phyloP scores from a whole-genome alignment of 1,284 basidiomycete genomes.

The Cutaneotrichosporon cavernicola region DNA sequence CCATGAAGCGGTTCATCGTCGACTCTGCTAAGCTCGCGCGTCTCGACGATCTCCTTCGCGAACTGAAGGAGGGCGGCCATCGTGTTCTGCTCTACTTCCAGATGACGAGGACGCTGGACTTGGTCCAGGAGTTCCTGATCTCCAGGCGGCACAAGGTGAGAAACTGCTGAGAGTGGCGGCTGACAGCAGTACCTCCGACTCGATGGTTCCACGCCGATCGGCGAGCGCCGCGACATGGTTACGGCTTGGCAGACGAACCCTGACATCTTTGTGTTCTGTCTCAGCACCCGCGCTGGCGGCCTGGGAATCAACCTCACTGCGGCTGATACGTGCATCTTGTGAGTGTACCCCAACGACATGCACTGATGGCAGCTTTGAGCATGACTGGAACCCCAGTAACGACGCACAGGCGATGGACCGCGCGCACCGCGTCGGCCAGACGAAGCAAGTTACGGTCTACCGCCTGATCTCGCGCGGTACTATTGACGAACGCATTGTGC shows the following conservation, averaged over 20 bases:
- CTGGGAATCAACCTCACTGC: constrained; percentile 98
- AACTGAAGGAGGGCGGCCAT: constrained; percentile 91
- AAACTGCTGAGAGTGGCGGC: too few species aligned
- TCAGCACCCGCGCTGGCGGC: constrained; percentile 95
- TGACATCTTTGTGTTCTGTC: constrained; percentile 92
- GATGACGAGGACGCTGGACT: constrained; percentile 99
- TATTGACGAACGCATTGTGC: constrained; percentile 97
- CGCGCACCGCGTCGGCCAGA: constrained; percentile 97
- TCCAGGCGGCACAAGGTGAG: constrained; percentile 84
- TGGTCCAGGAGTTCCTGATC: constrained; percentile 98
- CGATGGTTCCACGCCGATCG: constrained; percentile 92
- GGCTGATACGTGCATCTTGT: constrained; percentile 93
- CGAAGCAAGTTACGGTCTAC: constrained; percentile 98
- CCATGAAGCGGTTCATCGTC: constrained; percentile 91
- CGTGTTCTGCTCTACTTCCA: constrained; percentile 98
- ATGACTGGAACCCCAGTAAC: constrained; percentile 99
- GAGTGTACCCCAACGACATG: constrained; percentile 17
- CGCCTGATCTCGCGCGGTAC: constrained; percentile 88
- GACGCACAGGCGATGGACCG: constrained; percentile 99
- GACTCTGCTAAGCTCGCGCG: constrained; percentile 96
- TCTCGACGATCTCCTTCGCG: constrained; percentile 81
- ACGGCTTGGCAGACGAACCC: constrained; percentile 98
- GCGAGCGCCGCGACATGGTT: constrained; percentile 98
- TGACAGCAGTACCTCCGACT: constrained; percentile 70
- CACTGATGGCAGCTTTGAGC: constrained; percentile 65